Evolutionary conservation across 1,284 basidiomycete species (phyloP).

Genomic region (Puccinia hordei): DNA sequence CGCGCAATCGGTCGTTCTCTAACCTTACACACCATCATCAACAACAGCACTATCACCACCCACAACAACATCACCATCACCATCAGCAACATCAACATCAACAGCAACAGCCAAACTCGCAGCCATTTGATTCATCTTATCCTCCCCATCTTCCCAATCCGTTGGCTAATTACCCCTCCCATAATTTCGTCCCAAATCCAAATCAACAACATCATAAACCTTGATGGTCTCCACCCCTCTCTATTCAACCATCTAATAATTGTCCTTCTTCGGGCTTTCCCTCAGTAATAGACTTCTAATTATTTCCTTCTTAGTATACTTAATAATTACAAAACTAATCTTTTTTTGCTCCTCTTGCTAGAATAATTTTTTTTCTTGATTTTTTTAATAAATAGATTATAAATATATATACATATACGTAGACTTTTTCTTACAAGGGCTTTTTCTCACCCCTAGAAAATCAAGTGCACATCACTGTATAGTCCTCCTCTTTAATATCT

Average conservation of each 20-base stretch:
- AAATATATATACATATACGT: too few relatives aligned
- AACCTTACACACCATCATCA: too few relatives aligned
- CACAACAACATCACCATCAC: not conserved
- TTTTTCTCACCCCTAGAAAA: not conserved
- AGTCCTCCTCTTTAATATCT: not conserved
- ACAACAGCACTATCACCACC: not conserved
- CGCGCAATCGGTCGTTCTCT: not conserved
- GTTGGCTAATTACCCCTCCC: not conserved
- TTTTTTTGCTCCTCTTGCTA: not conserved
- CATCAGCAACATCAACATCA: not conserved
- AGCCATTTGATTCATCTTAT: not conserved
- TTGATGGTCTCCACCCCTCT: too few relatives aligned
- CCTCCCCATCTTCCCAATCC: not conserved
- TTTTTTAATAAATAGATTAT: too few relatives aligned
- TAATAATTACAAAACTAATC: not conserved
- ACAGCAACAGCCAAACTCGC: not conserved
- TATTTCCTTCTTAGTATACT: not conserved
- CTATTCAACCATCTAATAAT: not conserved
- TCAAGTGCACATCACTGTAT: too few relatives aligned
- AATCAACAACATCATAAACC: not conserved
- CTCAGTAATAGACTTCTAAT: not conserved
- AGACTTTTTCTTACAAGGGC: too few relatives aligned
- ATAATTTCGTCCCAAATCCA: not conserved
- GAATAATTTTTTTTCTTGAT: too few relatives aligned
- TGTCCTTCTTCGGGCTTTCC: not conserved